Base-by-base conservation (phyloP, 768 basidiomycete genomes). In the Pulveroboletus sp. region DNA sequence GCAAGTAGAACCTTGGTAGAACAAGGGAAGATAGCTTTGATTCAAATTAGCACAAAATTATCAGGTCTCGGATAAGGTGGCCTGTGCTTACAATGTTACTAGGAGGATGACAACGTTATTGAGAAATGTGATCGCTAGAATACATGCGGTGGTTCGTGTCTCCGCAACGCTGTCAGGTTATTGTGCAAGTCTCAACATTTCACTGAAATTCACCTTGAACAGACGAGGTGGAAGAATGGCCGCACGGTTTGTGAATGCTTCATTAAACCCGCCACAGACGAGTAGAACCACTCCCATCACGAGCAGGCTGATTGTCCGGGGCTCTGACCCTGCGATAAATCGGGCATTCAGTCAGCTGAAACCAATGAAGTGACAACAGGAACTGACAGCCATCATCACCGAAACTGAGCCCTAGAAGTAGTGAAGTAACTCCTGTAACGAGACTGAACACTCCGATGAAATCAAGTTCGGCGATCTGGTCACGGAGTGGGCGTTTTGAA, bases 221-320 rank as follows among this genome's bases (percentile, higher is more conserved):
- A 89, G 60, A 17, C 88, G 79, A 8, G 86, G 83, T 13, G 88
- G 86, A 22, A 91, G 62, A 46, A 91, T 86, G 0, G 86, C 83
- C 2, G 81, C 80, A 13, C 83, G 73, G 22, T 66, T 76, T 0
- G 88, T 91, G 54, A 67, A 74, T 4, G 65, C 39, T 63, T 91
- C 88, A 51, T 85, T 82, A 9, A 84, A 55, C 4, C 63, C 73
- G 4, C 75, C 80, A 4, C 63, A 27, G 6, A 86, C 37, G 4
- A 89, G 68, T 3, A 83, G 49, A 1, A 69, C 69, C 39, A 70
- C 63, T 17, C 88, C 86, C 35, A 84, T 68, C 3, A 67, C 71
- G 8, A 89, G 68, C 1, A 81, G 70, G 2, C 75, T 68, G 27
- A 90, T 83, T 0, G 85, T 83, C 50, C 76, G 65, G 1, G 77